Percentiles rank a stretch among this genome's conserved stretches.
Evolutionary conservation across 148 eudicot genomes (phyloP).

Genomic region (Euryodendron excelsum): DNA sequence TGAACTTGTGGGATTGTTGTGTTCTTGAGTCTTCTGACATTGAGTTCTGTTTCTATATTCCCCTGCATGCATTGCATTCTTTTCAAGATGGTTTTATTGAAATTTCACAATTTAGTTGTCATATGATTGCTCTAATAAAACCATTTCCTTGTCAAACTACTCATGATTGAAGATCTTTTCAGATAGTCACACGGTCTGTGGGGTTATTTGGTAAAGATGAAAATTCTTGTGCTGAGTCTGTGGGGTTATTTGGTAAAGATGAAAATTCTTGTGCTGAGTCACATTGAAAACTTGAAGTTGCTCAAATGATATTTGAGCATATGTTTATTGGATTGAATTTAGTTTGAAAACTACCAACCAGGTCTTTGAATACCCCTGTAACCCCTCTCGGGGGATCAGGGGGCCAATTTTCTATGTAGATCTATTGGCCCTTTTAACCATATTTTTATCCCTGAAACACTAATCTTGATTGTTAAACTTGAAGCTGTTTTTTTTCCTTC

Average conservation of each 20-base stretch:
- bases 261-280: background rate
- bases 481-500: too few species aligned
- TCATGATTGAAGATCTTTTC: background rate
- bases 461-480: too few species aligned
- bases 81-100: background rate
- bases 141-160: background rate
- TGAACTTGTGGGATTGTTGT: background rate
- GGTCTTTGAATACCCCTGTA: too few species aligned
- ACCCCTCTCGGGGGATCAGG: too few species aligned
- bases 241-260: background rate
- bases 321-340: too few species aligned
- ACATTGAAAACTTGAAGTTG: background rate
- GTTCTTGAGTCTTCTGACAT: background rate
- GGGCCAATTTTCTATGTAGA: too few species aligned
- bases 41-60: background rate
- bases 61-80: background rate
- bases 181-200: background rate
- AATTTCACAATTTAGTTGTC: background rate
- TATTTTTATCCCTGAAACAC: too few species aligned
- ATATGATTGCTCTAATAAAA: background rate
- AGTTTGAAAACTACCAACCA: too few species aligned
- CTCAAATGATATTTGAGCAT: background rate
- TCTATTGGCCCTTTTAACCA: too few species aligned
- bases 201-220: background rate
- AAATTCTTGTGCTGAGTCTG: background rate